Base-by-base conservation (phyloP, 345 rosid species). In the Gossypium rotundifolium region DNA sequence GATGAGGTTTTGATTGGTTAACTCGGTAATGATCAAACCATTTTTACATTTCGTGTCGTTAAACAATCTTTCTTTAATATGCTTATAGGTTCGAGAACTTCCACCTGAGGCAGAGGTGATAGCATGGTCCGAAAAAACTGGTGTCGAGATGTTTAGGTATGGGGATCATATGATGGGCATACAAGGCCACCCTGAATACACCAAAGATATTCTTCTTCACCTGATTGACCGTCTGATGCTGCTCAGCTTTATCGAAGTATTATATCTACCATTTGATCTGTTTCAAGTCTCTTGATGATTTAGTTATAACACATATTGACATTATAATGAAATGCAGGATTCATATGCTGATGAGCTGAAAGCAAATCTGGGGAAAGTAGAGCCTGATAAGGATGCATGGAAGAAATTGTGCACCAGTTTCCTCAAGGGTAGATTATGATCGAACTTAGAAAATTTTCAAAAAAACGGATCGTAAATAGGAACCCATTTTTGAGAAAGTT, bases 171-270 rank as follows among this genome's bases (percentile, higher is more conserved):
- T 88, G 33, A 78, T 91, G 93, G 96, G 96, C 17, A 85, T 91
- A 54, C 96, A 91, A 75, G 96, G 96, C 46, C 96, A 91, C 75
- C 96, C 93, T 0, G 91, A 91, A 73, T 87, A 87, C 83, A 86
- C 78, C 40, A 81, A 57, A 22, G 93, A 89, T 86, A 89, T 91
- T 18, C 86, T 91, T 25, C 65, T 76, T 48, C 82, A 84, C 76
- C 67, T 90, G 55, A 70, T 87, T 2, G 89, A 87, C 60, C 88
- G 87, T 3, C 89, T 86, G 71, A 74, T 78, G 18, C 79, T 75
- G 20, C 79, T 74, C 17, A 23, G 78, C 22, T 59, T 78, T 6
- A 86, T 90, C 20, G 29, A 17, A 70, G 92, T 88, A 71, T 3
- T 22, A 58, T 33, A 17, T 18, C 42, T 9, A 7, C 62, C 14